Percentiles rank a stretch among this genome's conserved stretches.
These are phyloP conservation scores for Colletotrichum musae DNA, from an alignment of 2,329 filamentous ascomycete genomes.

Conservation along the genomic window DNA sequence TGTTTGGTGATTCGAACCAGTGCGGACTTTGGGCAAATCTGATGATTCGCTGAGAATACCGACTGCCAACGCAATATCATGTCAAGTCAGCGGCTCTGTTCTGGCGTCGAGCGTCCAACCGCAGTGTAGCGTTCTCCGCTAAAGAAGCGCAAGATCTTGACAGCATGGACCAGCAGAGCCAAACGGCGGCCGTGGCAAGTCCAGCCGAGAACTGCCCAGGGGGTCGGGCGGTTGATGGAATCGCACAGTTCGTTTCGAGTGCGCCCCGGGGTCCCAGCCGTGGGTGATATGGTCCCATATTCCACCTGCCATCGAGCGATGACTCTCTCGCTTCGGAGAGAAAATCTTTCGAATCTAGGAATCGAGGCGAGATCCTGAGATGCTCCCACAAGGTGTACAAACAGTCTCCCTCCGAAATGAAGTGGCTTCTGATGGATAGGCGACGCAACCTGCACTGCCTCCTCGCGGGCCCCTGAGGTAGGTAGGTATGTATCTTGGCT, in stretches of 20 bases:
- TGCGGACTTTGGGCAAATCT: too few relatives aligned
- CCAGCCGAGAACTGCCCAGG: constrained; percentile 8
- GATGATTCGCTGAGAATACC: too few relatives aligned
- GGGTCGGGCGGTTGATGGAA: constrained; percentile 2
- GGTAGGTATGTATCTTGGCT: background rate
- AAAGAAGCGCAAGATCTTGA: constrained; percentile 38
- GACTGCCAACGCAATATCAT: background rate
- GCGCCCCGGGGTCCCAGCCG: background rate
- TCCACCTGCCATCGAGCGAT: constrained; percentile 17
- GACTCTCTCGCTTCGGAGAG: background rate
- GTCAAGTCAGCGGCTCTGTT: background rate
- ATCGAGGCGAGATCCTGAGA: background rate
- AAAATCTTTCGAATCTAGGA: background rate
- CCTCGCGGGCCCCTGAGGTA: background rate
- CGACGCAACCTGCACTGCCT: constrained; percentile 17
- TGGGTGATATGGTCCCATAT: constrained; percentile 25
- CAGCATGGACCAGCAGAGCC: constrained; percentile 14
- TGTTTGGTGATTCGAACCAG: background rate
- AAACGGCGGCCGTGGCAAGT: constrained; percentile 10
- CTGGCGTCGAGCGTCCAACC: too few relatives aligned
- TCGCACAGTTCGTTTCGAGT: constrained; percentile 23
- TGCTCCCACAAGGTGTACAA: background rate
- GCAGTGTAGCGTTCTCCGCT: constrained; percentile 22
- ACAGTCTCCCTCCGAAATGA: constrained; percentile 13
- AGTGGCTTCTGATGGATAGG: background rate